Evolutionary conservation across 768 basidiomycete species (phyloP).

Genomic region (Russula abietina): DNA sequence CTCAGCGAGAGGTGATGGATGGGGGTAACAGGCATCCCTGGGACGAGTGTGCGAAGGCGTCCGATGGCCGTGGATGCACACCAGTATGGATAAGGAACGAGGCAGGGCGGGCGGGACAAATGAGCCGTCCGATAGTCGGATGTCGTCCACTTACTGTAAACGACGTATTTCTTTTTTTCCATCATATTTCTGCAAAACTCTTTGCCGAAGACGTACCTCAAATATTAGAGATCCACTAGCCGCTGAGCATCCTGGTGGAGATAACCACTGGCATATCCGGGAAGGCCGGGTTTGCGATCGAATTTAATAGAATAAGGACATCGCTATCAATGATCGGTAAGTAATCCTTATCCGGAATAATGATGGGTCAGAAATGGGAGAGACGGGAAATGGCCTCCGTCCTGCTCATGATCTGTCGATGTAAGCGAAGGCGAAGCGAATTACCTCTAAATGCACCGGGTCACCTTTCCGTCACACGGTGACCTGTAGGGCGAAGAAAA

Average conservation of each 20-base stretch:
- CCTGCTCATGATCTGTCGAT: no score
- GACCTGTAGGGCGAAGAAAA: no score
- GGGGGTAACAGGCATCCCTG: neutral
- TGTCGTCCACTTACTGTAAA: neutral
- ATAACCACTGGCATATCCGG: neutral
- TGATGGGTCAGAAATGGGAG: no score
- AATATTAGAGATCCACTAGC: neutral
- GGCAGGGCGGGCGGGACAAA: neutral
- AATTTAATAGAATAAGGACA: neutral
- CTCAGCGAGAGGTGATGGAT: neutral
- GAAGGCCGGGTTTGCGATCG: neutral
- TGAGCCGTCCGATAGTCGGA: neutral
- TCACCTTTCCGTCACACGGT: no score
- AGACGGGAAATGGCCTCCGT: no score
- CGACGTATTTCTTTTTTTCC: neutral
- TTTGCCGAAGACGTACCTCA: neutral
- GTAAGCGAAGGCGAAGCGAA: no score
- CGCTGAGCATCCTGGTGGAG: neutral
- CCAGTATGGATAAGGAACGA: neutral
- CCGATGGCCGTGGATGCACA: conserved; percentile 6
- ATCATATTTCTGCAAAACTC: neutral
- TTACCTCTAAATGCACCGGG: no score
- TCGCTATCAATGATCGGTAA: no score
- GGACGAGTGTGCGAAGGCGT: neutral
- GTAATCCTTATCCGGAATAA: no score